Conservation (phyloP, 1,139 yeast species). For the Debaryomyces coudertii region DNA sequence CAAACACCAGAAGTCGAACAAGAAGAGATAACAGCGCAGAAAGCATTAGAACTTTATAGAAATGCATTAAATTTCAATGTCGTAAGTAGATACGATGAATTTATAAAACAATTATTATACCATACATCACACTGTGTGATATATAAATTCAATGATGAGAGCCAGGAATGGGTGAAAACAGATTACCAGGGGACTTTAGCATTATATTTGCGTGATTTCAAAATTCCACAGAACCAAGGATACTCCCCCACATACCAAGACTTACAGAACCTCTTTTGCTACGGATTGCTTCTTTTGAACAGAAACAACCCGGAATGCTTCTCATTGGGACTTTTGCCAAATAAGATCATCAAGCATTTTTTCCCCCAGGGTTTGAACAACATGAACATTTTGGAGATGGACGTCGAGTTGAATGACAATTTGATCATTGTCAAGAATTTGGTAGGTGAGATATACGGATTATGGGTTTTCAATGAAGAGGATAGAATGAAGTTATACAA, state of each 20-base stretch:
- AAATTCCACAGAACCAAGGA: constrained; percentile 29
- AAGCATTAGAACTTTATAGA: constrained; percentile 60
- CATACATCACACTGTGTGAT: constrained; percentile 81
- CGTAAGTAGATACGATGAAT: constrained; percentile 80
- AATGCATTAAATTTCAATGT: constrained; percentile 80
- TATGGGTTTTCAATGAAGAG: constrained; percentile 82
- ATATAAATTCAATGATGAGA: constrained; percentile 65
- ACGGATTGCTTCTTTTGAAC: constrained; percentile 78
- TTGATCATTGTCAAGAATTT: constrained; percentile 78
- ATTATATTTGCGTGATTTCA: constrained; percentile 67
- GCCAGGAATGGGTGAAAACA: constrained; percentile 78
- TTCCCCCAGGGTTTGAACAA: constrained; percentile 45
- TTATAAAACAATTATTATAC: constrained; percentile 70
- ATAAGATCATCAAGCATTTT: constrained; percentile 48
- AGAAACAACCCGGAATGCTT: constrained; percentile 77
- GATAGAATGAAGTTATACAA: constrained; percentile 68
- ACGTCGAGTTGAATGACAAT: constrained; percentile 77
- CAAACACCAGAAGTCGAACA: constrained; percentile 10
- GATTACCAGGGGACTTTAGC: constrained; percentile 84
- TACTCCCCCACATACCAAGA: constrained; percentile 34
- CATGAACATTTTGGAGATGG: constrained; percentile 55
- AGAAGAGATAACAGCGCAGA: constrained; percentile 29
- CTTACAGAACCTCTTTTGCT: constrained; percentile 61
- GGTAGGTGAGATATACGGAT: constrained; percentile 79
- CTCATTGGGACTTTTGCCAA: constrained; percentile 75